Evolutionary conservation across 306 rosid genomes (phyloP).

Genomic region (Neltuma alba): DNA sequence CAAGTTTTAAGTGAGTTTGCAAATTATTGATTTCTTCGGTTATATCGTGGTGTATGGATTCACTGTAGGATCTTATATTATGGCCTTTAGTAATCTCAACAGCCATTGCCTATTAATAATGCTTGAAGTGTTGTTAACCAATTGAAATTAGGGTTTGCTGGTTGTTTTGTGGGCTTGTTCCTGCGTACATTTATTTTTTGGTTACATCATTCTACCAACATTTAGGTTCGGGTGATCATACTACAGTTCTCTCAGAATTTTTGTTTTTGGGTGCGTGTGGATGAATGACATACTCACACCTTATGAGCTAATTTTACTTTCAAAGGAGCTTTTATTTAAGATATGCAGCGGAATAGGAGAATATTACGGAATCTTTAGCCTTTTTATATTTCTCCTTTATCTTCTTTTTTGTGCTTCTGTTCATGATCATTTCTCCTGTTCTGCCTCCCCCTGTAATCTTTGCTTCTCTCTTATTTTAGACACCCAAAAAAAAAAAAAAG

Average conservation of each 20-base stretch:
- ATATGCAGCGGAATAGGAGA: not conserved
- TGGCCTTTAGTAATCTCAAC: not conserved
- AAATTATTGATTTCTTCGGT: slow-evolving; percentile 11
- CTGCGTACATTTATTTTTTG: not conserved
- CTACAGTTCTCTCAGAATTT: not conserved
- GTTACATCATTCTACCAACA: not conserved
- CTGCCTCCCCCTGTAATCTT: not conserved
- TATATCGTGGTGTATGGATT: slow-evolving; percentile 23
- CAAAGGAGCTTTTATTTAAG: not conserved
- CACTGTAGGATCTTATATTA: not conserved
- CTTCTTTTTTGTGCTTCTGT: not conserved
- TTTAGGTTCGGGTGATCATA: slow-evolving; percentile 7
- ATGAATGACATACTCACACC: slow-evolving; percentile 3
- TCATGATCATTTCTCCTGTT: not conserved
- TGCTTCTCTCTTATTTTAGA: not conserved
- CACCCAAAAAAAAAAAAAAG: not conserved
- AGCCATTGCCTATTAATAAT: slow-evolving; percentile 3
- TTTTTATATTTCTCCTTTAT: not conserved
- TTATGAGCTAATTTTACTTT: slow-evolving; percentile 11
- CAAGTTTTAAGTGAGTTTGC: slow-evolving; percentile 19
- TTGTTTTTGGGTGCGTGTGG: not conserved
- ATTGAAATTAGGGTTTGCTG: not conserved
- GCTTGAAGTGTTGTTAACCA: slow-evolving; percentile 15
- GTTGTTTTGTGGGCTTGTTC: slow-evolving; percentile 20
- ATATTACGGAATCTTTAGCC: not conserved